Conservation (phyloP, 768 basidiomycete species). For the Nidularia sp. region DNA sequence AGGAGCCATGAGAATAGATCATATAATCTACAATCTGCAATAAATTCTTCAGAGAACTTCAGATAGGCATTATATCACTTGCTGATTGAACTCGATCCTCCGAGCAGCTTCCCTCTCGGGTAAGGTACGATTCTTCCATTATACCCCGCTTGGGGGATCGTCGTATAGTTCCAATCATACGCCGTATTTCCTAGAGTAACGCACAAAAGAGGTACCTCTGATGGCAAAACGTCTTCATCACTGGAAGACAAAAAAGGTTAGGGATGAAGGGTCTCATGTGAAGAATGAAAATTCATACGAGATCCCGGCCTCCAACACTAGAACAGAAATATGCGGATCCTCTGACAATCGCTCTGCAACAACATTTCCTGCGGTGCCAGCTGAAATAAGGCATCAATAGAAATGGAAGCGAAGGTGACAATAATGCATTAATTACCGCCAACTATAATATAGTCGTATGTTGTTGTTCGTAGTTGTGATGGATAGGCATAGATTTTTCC, state of each 20-base stretch:
- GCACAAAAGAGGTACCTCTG: background rate
- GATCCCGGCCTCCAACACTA: conserved; percentile 14
- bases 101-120: conserved; percentile 22
- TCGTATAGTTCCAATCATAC: conserved; percentile 15
- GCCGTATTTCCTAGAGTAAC: background rate
- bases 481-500: background rate
- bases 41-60: background rate
- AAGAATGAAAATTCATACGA: conserved; percentile 3
- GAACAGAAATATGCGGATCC: conserved; percentile 8
- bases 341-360: conserved; percentile 15
- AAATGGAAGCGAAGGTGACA: background rate
- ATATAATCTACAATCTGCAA: conserved; percentile 11
- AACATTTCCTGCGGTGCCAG: conserved; percentile 16
- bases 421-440: background rate
- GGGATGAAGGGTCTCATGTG: background rate
- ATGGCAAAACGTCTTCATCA: background rate
- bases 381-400: background rate
- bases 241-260: background rate
- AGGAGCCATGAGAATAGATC: conserved; percentile 15
- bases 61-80: conserved; percentile 1
- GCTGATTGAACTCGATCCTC: conserved; percentile 25
- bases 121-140: conserved; percentile 15
- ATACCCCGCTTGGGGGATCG: conserved; percentile 13
- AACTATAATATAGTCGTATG: background rate
- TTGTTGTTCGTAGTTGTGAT: background rate